Evolutionary conservation across 169 alveolate genomes (phyloP), one percentile per base, ranked within the genome.

Genomic region (Plasmodium yoelii): DNA sequence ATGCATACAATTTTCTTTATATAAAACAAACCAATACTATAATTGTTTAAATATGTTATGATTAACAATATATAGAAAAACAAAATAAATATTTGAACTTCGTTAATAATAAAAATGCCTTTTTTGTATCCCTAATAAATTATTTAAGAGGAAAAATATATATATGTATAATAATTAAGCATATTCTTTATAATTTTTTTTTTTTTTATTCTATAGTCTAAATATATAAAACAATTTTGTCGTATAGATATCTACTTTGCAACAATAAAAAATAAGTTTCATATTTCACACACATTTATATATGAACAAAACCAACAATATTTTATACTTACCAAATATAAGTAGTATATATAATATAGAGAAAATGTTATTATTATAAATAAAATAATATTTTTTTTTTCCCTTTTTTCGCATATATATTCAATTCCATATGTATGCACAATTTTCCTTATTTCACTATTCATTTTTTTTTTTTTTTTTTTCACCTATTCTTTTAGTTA

Each of bases 401-500:
- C 69, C 55, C 49, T 80, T 80, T 70, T 67, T 42, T 80, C 90
- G 51, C 57, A 80, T 39, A 80, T 42, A 47, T 80, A 80, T 80
- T 80, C 90, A 80, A 80, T 67, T 19, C 90, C 90, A 53, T 65
- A 80, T 44, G 39, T 51, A 60, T 80, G 64, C 34, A 53, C 74
- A 80, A 65, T 65, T 80, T 67, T 80, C 80, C 90, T 80, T 80
- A 80, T 65, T 80, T 65, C 82, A 65, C 34, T 65, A 42, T 80
- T 80, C 75, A 80, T 80, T 56, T 73, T 73, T 47, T 19, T n/a
- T 73, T 73, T 47, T 19, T n/a, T 73, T 73, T 8, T 69, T 69
- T 67, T 12, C 39, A 26, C 55, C 13, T 34, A 12, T 24, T 51
- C 55, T 12, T 24, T 67, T 67, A 15, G 19, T 8, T 49, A 34